Evolutionary conservation across 768 basidiomycete species (phyloP).

Genomic region (Chalciporus pseudorubinellus): DNA sequence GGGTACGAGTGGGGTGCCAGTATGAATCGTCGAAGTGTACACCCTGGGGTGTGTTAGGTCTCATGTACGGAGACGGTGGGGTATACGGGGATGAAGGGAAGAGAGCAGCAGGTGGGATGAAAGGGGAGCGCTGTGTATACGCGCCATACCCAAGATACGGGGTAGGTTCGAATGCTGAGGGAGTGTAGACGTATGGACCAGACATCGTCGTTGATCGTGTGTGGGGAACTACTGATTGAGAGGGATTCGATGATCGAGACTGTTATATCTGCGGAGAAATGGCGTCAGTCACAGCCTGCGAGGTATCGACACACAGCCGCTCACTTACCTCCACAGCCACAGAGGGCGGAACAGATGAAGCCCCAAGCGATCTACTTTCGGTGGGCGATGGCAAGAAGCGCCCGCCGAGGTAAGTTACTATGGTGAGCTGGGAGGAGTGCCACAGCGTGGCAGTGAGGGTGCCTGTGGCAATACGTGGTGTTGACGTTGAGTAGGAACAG

Average conservation of each 20-base stretch:
- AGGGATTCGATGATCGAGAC: not conserved
- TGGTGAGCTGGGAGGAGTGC: too few species aligned
- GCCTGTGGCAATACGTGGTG: too few species aligned
- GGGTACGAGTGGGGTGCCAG: constrained; percentile 27
- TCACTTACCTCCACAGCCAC: constrained; percentile 22
- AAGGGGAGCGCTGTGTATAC: constrained; percentile 40
- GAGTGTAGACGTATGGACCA: constrained; percentile 43
- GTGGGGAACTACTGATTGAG: not conserved
- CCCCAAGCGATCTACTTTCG: constrained; percentile 1
- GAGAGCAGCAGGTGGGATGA: constrained; percentile 40
- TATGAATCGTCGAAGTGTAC: constrained; percentile 20
- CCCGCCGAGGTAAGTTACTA: not conserved
- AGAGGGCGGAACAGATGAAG: not conserved
- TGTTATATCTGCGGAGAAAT: constrained; percentile 21
- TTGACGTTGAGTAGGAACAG: too few species aligned
- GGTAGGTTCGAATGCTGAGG: constrained; percentile 34
- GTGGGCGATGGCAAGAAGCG: not conserved
- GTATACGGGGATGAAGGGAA: constrained; percentile 38
- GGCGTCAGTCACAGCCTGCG: constrained; percentile 13
- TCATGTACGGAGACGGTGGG: constrained; percentile 27
- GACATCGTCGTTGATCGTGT: constrained; percentile 32
- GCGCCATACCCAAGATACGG: constrained; percentile 34
- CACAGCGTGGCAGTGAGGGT: too few species aligned
- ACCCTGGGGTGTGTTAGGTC: constrained; percentile 30
- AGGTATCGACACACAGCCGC: constrained; percentile 11